A percentile compares a stretch with the other conserved stretches of the same genome.
Conservation (phyloP, 2,329 filamentous ascomycete genomes). For the Nemania sp. region DNA sequence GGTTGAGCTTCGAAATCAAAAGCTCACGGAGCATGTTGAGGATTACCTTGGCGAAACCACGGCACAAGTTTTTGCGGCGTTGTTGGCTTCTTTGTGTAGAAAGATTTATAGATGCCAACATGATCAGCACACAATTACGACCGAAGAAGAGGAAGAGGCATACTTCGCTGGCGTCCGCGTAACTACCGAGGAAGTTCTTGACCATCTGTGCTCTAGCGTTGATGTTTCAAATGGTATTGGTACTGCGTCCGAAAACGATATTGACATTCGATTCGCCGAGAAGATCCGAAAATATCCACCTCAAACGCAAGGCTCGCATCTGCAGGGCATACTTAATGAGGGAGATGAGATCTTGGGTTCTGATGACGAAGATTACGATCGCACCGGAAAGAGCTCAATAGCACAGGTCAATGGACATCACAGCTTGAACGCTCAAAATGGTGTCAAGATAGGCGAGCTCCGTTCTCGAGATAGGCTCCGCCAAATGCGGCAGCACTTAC, state of each 20-base stretch:
- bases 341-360: conserved; percentile 38
- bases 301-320: conserved; percentile 31
- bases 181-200: conserved; percentile 60
- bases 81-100: conserved; percentile 71
- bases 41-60: conserved; percentile 74
- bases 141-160: conserved; percentile 44
- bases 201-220: conserved; percentile 55
- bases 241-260: conserved; percentile 48
- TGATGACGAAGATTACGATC: conserved; percentile 43
- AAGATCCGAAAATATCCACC: conserved; percentile 48
- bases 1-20: conserved; percentile 79
- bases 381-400: conserved; percentile 34
- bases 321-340: conserved; percentile 32
- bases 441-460: conserved; percentile 36
- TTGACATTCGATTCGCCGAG: conserved; percentile 51
- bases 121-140: conserved; percentile 54
- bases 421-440: conserved; percentile 29
- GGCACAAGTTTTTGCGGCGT: conserved; percentile 73
- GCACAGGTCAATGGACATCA: conserved; percentile 36
- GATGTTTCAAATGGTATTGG: conserved; percentile 62
- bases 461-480: conserved; percentile 57
- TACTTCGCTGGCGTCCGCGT: conserved; percentile 44
- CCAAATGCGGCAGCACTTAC: conserved; percentile 72
- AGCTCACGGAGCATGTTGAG: conserved; percentile 72
- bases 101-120: conserved; percentile 68